Evolutionary conservation across 2,329 filamentous ascomycete genomes (phyloP), one percentile per base, ranked within the genome.

Genomic region (Clonostachys rhizophaga): DNA sequence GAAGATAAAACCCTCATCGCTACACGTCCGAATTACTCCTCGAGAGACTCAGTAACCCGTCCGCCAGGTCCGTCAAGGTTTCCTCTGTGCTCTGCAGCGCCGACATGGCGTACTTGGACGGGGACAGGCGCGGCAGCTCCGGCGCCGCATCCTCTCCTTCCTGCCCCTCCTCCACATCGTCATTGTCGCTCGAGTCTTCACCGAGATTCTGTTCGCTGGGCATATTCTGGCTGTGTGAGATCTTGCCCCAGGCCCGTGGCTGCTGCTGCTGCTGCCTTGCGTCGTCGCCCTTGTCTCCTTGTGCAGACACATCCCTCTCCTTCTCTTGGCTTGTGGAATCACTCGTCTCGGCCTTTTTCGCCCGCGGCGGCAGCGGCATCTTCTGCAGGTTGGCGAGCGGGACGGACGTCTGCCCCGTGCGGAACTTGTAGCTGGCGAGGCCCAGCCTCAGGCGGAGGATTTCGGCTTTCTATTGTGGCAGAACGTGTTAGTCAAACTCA

Each of bases 401-500:
- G 30, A 87, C 74, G 48, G 78, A 69, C 46, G 82, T 77, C 64
- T 91, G 87, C 50, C 86, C 83, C 3, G 87, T 91, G 48, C 76
- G 78, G 54, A 91, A 73, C 66, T 91, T 91, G 72, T 90, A 91
- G 58, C 78, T 79, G 13, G 86, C 87, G 17, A 90, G 76, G 30
- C 79, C 75, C 14, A 91, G 78, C n/a, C 86, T 78, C 10, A 89
- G 74, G 45, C 78, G 78, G 41, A 91, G 71, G 43, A 82, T 78
- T 58, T 86, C 79, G 17, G 83, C 84, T 65, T 79, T 78, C 76
- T 87, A 43, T 24, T 24, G n/a, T n/a, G n/a, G n/a, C n/a, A n/a
- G n/a, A n/a, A n/a, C 39, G 35, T 13, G 18, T 46, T 14, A 35
- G 43, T 18, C 13, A 33, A n/a, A 50, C 4, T 14, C 18, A 30